Evolutionary conservation across 495 filamentous ascomycete genomes (phyloP), one percentile per base, ranked within the genome.

Genomic region (Copromyces sp.): DNA sequence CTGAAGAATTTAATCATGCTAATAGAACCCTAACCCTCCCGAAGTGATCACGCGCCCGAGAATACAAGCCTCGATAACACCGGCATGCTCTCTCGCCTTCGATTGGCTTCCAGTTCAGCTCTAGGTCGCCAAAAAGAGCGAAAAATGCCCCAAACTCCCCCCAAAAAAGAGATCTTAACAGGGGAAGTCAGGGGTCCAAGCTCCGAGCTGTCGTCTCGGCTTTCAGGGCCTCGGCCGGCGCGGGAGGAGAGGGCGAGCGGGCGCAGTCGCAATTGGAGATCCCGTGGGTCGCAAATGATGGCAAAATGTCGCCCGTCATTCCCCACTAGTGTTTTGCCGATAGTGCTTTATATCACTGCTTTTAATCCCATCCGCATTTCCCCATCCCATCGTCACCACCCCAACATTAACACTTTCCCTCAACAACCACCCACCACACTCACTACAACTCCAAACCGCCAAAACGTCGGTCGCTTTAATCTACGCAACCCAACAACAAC

Each of bases 31-130:
- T 68, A 72, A 68, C 61, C 69, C 32, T 38, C 20, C 9, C 7
- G 24, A 1, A 2, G 4, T 65, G 53, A 29, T 65, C 53, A 65
- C 53, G 53, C 53, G 53, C 53, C 29, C 53, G 24, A 24, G 24
- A 24, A 24, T 35, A 65, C 14, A 17, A 65, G 29, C 53, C 53
- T 65, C 53, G 37, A 65, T 12, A 9, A 32, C 12, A 32, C 5
- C 5, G 24, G 24, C 24, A 24, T 35, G 53, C 53, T 65, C 53
- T 61, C 53, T 35, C 12, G 53, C 53, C 37, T 73, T 73, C 72
- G 69, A 73, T 73, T 71, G 69, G 72, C 69, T 73, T 73, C 72
- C 69, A 73, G 72, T 72, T 59, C 29, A 69, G 35, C 16, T 35
- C 53, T 3, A 35, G 53, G 14, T 14, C 53, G 5, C 12, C 20